Conservation (phyloP, 1,284 basidiomycete genomes). For the Trichosporon ovoides region DNA sequence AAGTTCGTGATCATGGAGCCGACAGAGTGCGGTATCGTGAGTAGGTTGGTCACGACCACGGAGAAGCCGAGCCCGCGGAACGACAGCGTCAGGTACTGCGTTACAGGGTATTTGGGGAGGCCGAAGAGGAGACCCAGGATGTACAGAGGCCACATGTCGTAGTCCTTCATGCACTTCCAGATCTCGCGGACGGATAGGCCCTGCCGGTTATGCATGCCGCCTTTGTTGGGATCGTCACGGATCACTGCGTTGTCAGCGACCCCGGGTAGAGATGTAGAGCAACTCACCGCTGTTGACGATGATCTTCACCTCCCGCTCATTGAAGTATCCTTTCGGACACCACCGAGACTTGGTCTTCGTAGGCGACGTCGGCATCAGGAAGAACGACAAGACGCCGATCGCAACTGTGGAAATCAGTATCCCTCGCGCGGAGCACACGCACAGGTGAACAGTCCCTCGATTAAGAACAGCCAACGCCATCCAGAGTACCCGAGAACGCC, state of each 20-base stretch:
- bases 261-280: too few species aligned
- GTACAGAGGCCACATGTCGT: constrained; percentile 49
- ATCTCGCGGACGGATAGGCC: constrained; percentile 30
- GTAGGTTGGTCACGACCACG: constrained; percentile 43
- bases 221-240: constrained; percentile 49
- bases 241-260: constrained; percentile 25
- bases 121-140: constrained; percentile 25
- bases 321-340: constrained; percentile 44
- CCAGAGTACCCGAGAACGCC: constrained; percentile 31
- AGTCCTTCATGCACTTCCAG: constrained; percentile 37
- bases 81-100: constrained; percentile 27
- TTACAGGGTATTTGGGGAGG: constrained; percentile 22
- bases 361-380: constrained; percentile 39
- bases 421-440: not conserved
- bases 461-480: constrained; percentile 39
- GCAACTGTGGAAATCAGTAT: not conserved
- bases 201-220: constrained; percentile 49
- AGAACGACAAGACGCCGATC: constrained; percentile 37
- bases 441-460: constrained; percentile 24
- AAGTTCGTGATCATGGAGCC: constrained; percentile 39
- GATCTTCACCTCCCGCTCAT: constrained; percentile 49
- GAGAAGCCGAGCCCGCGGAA: constrained; percentile 29
- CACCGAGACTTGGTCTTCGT: constrained; percentile 36
- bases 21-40: constrained; percentile 35
- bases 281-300: constrained; percentile 43